Base-by-base conservation (phyloP, 1,284 basidiomycete species). In the Neotropicomus parvogracilis region DNA sequence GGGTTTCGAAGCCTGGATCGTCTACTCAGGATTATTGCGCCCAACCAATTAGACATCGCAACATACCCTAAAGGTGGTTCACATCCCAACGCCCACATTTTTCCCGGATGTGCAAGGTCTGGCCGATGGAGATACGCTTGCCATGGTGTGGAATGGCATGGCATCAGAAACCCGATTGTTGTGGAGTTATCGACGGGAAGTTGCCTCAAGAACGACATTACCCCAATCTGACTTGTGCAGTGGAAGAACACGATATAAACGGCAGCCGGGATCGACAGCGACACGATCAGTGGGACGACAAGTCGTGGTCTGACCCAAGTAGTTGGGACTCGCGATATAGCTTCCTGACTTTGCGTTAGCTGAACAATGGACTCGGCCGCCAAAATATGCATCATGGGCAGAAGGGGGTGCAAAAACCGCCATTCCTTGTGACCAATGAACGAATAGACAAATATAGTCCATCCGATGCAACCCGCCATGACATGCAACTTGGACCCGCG, bases 121-220 rank as follows among this genome's bases (percentile, higher is more conserved):
- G 74, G 69, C 27, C 80, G 73, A 63, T 99, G 95, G 17, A 99
- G 68, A 67, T 94, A 88, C 5, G 92, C 85, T 60, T 93, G 88
- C 76, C 93, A 95, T 3, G 95, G 95, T 0, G 89, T 93, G n/a
- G 93, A 97, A 70, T 99, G 97, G 58, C 97, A 99, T 3, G 97
- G 97, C 90, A 94, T 95, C 16, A 98, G 70, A 53, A 92, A 85
- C 1, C 89, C 93, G 13, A 97, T 69, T 8, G 82, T 81, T 6
- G 68, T 70, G 17, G 83, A 63, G n/a, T 79, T 71, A 16, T 70
- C 57, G 17, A 66, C 49, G 1, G 81, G 75, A 24, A 85, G 69
- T 20, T 66, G 62, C 31, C 79, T 75, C 43, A 91, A 67, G 60
- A 81, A 84, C 6, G 78, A 70, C 62, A 89, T 77, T 16, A 91